Percentiles rank a stretch among this genome's conserved stretches.
These are phyloP conservation scores for Adiantum capillusveneris DNA, from an alignment of 75 land plant species.

Conservation along the genomic window DNA sequence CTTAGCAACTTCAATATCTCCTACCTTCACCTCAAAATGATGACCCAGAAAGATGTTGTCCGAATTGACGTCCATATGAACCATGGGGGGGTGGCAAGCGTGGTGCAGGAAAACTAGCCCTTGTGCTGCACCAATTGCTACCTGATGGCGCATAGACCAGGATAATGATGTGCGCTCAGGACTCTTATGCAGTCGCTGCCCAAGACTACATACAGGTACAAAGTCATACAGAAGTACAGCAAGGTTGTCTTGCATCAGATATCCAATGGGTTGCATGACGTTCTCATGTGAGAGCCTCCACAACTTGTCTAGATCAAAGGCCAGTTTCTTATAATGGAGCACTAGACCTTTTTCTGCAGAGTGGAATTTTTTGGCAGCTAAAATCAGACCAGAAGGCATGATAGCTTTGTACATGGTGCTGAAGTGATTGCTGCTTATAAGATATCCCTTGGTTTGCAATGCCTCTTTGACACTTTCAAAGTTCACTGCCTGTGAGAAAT, in stretches of 20 bases:
- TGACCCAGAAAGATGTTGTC: conserved; percentile 55
- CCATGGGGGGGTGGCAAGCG: conserved; percentile 29
- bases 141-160: conserved; percentile 55
- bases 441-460: conserved; percentile 25
- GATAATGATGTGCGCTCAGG: conserved; percentile 18
- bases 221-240: conserved; percentile 58
- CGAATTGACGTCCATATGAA: conserved; percentile 59
- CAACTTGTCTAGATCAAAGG: conserved; percentile 38
- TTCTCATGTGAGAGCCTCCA: conserved; percentile 53
- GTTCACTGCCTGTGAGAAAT: conserved; percentile 46
- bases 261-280: conserved; percentile 66
- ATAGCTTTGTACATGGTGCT: conserved; percentile 50
- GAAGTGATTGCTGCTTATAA: conserved; percentile 39
- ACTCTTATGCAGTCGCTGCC: conserved; percentile 44
- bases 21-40: conserved; percentile 46
- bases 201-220: conserved; percentile 50
- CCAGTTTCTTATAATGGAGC: conserved; percentile 64
- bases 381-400: conserved; percentile 50
- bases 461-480: conserved; percentile 46
- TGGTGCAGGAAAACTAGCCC: conserved; percentile 72
- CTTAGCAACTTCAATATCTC: conserved; percentile 66
- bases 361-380: conserved; percentile 60
- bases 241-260: conserved; percentile 30
- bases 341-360: conserved; percentile 41
- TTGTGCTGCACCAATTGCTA: conserved; percentile 57